These are phyloP conservation scores for Kalaharituber pfeilii DNA, from an alignment of 2,329 filamentous ascomycete species.

Conservation along the genomic window DNA sequence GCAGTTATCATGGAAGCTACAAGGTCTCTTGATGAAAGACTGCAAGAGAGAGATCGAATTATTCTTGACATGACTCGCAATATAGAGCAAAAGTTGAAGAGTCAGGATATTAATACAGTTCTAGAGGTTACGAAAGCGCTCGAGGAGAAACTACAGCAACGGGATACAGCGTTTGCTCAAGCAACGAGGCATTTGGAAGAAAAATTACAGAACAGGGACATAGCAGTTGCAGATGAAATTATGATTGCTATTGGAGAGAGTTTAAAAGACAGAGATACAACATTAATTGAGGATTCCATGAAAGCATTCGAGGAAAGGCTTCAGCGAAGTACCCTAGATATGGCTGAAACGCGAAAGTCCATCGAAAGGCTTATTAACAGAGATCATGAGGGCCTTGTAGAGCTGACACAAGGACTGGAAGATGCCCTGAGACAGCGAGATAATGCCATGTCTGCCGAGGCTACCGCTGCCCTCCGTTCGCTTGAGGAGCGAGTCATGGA, in stretches of 20 bases:
- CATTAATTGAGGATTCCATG: constrained; percentile 11
- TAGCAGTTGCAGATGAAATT: not conserved
- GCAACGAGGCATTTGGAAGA: not conserved
- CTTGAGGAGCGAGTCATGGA: constrained; percentile 21
- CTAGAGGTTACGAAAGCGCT: not conserved
- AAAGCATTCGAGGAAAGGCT: constrained; percentile 21
- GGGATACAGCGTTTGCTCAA: not conserved
- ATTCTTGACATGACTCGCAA: not conserved
- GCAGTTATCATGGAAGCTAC: not conserved
- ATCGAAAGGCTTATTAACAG: constrained; percentile 46
- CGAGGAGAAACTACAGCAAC: not conserved
- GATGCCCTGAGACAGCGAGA: constrained; percentile 33
- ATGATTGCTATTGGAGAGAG: constrained; percentile 5
- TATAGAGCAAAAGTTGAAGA: not conserved
- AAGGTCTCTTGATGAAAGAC: not conserved
- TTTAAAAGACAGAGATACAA: constrained; percentile 8
- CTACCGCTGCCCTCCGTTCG: constrained; percentile 21
- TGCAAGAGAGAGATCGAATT: not conserved
- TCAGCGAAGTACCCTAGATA: constrained; percentile 26
- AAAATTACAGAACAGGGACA: not conserved
- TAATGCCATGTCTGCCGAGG: constrained; percentile 14
- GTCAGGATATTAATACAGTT: not conserved
- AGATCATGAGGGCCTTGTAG: constrained; percentile 37
- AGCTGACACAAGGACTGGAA: constrained; percentile 42
- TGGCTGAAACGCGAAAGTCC: constrained; percentile 41